These are phyloP conservation scores for Russula brevipes DNA, from an alignment of 768 basidiomycete genomes.

Conservation along the genomic window DNA sequence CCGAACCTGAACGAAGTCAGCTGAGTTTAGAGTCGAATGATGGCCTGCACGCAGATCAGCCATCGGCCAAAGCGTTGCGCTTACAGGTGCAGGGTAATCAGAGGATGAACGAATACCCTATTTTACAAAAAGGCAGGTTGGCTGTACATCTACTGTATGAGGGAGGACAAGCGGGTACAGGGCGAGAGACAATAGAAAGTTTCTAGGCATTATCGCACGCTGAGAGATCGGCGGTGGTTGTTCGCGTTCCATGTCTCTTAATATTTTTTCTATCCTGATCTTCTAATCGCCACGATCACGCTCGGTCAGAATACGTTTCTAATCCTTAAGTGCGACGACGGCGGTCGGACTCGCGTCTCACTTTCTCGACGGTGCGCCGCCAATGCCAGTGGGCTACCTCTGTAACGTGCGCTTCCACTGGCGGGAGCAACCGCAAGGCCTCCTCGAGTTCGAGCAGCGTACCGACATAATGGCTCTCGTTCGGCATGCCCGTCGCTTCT, in stretches of 20 bases:
- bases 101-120: no score
- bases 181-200: neutral
- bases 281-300: neutral
- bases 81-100: no score
- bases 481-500: conserved; percentile 50
- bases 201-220: no score
- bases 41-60: no score
- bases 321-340: neutral
- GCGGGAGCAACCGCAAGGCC: conserved; percentile 35
- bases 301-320: neutral
- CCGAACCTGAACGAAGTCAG: no score
- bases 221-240: neutral
- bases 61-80: no score
- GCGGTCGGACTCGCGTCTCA: neutral
- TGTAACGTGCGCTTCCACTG: conserved; percentile 34
- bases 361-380: conserved; percentile 18
- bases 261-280: neutral
- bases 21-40: no score
- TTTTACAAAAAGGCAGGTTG: no score
- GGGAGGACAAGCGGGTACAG: neutral
- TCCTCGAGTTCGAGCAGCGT: conserved; percentile 42
- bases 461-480: conserved; percentile 47
- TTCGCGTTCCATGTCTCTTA: neutral
- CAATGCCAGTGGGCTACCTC: conserved; percentile 39
- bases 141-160: neutral